Conservation (phyloP, 73 alveolate species). For the Paramecium sexaurelia region DNA sequence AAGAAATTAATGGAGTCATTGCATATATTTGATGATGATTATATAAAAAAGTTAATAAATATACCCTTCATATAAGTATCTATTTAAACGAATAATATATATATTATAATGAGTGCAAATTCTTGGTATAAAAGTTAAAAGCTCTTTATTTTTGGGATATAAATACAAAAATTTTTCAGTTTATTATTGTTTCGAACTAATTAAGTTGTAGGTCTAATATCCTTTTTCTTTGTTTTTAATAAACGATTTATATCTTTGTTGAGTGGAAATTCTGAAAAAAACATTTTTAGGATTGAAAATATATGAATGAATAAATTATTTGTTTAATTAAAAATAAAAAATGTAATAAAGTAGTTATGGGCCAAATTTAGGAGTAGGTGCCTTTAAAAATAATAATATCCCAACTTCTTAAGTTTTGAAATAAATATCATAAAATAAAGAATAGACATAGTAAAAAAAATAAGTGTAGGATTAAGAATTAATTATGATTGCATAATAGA, state of each 20-base stretch:
- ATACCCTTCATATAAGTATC: neutral
- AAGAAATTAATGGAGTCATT: neutral
- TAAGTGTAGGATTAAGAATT: neutral
- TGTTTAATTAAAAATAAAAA: neutral
- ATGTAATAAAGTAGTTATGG: neutral
- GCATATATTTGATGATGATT: constrained; percentile 11
- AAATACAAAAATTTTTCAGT: too few species aligned
- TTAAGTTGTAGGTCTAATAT: too few species aligned
- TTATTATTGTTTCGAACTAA: too few species aligned
- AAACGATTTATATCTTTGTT: too few species aligned
- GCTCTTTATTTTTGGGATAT: too few species aligned
- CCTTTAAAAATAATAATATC: neutral
- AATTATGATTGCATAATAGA: neutral
- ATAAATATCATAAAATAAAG: neutral
- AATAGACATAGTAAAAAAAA: neutral
- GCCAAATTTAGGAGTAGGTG: neutral
- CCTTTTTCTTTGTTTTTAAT: too few species aligned
- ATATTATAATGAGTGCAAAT: too few species aligned
- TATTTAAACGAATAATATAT: too few species aligned
- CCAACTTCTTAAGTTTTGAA: neutral
- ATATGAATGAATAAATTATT: neutral
- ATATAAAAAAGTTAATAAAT: neutral
- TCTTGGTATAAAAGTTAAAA: too few species aligned
- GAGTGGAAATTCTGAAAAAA: too few species aligned
- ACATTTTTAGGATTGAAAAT: too few species aligned